phyloP scores from a whole-genome alignment of 164 flowering plant species.

The Umbilicus rupestris region DNA sequence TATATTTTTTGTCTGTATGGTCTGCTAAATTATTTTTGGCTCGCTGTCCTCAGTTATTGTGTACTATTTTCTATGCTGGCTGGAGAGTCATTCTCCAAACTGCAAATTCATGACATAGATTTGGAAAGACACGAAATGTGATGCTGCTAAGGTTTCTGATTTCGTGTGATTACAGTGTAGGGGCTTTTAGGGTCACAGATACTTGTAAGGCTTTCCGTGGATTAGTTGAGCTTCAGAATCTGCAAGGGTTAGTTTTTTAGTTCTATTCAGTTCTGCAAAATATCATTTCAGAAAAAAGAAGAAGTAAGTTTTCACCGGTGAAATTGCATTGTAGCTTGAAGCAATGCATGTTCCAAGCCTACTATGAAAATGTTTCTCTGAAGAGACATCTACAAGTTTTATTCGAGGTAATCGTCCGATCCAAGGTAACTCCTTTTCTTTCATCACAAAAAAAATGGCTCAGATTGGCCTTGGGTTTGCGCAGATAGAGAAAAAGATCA shows the following conservation, averaged over 20 bases:
- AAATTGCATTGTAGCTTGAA: neutral
- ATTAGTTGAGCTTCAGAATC: slow-evolving; percentile 2
- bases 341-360: neutral
- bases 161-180: slow-evolving; percentile 2
- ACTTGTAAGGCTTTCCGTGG: neutral
- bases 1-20: too few species aligned
- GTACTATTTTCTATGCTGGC: too few species aligned
- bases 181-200: neutral
- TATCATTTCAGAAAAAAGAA: too few species aligned
- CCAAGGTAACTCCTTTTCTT: neutral
- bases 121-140: neutral
- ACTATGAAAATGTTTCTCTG: neutral
- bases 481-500: neutral
- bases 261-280: neutral
- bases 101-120: neutral
- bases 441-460: neutral
- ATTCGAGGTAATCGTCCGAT: neutral
- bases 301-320: neutral
- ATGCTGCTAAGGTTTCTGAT: neutral
- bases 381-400: neutral
- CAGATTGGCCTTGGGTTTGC: neutral
- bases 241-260: slow-evolving; percentile 1
- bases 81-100: neutral
- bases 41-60: too few species aligned
- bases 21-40: too few species aligned